These are phyloP conservation scores for Volvariella surrecta DNA, from an alignment of 1,284 basidiomycete species.

Conservation along the genomic window DNA sequence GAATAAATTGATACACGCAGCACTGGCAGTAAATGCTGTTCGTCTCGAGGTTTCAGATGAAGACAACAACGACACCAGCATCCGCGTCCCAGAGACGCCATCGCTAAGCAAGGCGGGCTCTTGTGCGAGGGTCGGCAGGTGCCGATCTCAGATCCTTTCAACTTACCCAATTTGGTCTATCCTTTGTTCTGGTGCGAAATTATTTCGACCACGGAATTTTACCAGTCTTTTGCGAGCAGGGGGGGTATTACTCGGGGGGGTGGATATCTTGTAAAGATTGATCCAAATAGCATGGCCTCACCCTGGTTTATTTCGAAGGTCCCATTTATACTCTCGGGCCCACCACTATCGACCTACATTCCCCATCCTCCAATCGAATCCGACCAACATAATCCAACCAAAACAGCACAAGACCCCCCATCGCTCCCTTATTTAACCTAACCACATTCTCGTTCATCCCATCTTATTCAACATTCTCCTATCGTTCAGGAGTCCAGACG, in stretches of 20 bases:
- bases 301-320: constrained; percentile 26
- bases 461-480: constrained; percentile 18
- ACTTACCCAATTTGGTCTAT: constrained; percentile 44
- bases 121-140: too few species aligned
- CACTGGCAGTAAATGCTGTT: too few species aligned
- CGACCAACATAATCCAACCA: too few species aligned
- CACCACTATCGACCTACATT: constrained; percentile 32
- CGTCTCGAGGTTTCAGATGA: too few species aligned
- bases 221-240: constrained; percentile 24
- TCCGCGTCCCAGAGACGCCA: too few species aligned
- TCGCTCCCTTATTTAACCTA: constrained; percentile 13
- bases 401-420: too few species aligned
- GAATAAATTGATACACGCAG: too few species aligned
- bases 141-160: constrained; percentile 27
- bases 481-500: constrained; percentile 13
- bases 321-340: constrained; percentile 17
- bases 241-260: constrained; percentile 8
- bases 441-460: constrained; percentile 28
- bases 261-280: too few species aligned
- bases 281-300: constrained; percentile 16
- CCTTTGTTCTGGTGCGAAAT: constrained; percentile 41
- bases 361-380: constrained; percentile 18
- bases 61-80: too few species aligned
- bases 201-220: constrained; percentile 23
- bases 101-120: background rate